Evolutionary conservation across 78 protist genomes (phyloP).

Genomic region (Dictyostelium firmibasis): DNA sequence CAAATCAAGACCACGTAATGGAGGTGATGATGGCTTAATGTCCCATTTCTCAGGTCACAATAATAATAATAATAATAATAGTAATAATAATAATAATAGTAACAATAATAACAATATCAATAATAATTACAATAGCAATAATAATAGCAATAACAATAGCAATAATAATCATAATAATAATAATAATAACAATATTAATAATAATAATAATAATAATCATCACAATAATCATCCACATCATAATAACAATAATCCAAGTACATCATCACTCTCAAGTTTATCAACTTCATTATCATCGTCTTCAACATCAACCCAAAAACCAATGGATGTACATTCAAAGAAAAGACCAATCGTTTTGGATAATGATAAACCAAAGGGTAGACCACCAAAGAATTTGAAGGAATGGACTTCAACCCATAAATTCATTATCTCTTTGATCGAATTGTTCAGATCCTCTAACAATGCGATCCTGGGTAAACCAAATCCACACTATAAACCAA

Average conservation of each 20-base stretch:
- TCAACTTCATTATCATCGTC: neutral
- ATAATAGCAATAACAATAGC: neutral
- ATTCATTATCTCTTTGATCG: conserved; percentile 10
- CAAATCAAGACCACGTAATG: neutral
- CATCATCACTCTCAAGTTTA: neutral
- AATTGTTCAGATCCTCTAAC: neutral
- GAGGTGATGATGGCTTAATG: neutral
- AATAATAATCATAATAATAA: neutral
- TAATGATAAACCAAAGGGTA: conserved; percentile 73
- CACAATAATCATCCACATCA: neutral
- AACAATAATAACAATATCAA: neutral
- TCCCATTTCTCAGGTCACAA: neutral
- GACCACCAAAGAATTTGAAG: conserved; percentile 66
- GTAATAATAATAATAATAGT: neutral
- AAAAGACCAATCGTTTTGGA: conserved; percentile 50
- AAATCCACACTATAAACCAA: neutral
- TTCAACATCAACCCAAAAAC: neutral
- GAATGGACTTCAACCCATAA: conserved; percentile 69
- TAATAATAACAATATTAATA: neutral
- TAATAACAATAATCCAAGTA: neutral
- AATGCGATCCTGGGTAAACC: neutral
- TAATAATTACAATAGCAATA: neutral
- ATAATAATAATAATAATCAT: neutral
- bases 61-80: neutral
- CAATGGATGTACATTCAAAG: conserved; percentile 17